Base-by-base conservation (phyloP, 2,329 filamentous ascomycete species). In the Ophiostoma ulmi region DNA sequence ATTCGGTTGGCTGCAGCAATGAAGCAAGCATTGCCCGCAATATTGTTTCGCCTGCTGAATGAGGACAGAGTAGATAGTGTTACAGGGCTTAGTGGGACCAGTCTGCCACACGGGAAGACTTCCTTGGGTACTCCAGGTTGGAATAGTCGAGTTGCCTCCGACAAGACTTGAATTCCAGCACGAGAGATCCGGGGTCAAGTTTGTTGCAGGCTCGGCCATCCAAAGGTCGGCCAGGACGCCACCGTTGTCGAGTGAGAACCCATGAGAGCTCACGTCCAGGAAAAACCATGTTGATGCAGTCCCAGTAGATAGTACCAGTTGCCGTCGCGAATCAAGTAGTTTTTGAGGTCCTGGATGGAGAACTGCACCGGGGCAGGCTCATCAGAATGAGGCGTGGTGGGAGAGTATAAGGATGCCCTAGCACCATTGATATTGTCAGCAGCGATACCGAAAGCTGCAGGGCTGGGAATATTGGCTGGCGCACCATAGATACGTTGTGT, bases 401-500 rank as follows among this genome's bases (percentile, higher is more conserved):
- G 78, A 1, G 80, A 79, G 68, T 77, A 77, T 38, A 79, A 76
- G 1, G 77, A 73, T 22, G 52, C 52, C 2, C n/a, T 22, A 13
- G n/a, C 22, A 13, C 52, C 52, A 58, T 31, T 58, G 26, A 63
- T 63, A 26, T 63, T 63, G 2, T 66, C 71, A 22, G 64, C 66
- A 4, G 58, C 68, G 7, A 26, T 36, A 20, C 61, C 61, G 6
- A 44, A 20, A 13, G 6, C 35, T 20, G 39, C 65, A 26, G 39
- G 36, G 67, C 79, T 79, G 71, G 70, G 76, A 72, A 71, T 73
- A 70, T 73, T 68, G 68, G 79, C 69, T 0, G 73, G 73, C 0
- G 81, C 81, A 35, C 83, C 84, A 74, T 89, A 89, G 5, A 88
- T 82, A 20, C 84, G 81, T 66, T 87, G 86, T 0, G 87, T 88